Conservation (phyloP, 2,329 filamentous ascomycete genomes). For the Penicillium sp. region DNA sequence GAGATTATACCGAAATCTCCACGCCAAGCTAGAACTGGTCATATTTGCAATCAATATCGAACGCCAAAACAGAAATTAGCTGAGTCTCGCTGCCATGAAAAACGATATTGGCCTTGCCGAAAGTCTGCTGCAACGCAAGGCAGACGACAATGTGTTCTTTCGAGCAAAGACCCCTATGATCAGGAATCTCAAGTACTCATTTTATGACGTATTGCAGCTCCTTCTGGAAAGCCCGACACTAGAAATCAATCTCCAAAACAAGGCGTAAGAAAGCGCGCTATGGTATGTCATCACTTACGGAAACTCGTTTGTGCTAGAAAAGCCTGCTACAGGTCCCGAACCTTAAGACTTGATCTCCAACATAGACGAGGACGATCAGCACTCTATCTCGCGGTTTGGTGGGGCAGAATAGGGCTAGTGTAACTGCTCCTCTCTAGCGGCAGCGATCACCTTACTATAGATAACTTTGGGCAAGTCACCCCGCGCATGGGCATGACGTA, state of each 20-base stretch:
- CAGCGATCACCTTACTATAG: neutral
- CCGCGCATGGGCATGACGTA: neutral
- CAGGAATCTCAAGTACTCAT: slow-evolving; percentile 5
- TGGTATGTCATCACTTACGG: slow-evolving; percentile 1
- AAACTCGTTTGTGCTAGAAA: neutral
- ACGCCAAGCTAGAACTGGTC: neutral
- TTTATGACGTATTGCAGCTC: slow-evolving; percentile 1
- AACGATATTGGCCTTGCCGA: slow-evolving; percentile 1
- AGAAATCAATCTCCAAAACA: slow-evolving; percentile 3
- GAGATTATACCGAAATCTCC: neutral
- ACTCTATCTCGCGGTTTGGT: slow-evolving; percentile 1
- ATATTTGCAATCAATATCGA: slow-evolving; percentile 1
- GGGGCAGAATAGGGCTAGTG: neutral
- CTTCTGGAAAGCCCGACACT: neutral
- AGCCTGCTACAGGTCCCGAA: neutral
- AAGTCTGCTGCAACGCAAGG: neutral
- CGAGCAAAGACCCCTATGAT: slow-evolving; percentile 1
- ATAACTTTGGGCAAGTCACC: slow-evolving; percentile 2
- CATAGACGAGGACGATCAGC: neutral
- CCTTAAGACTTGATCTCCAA: neutral
- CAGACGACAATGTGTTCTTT: slow-evolving; percentile 6
- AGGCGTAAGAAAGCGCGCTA: neutral
- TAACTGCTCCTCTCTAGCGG: neutral
- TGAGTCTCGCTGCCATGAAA: slow-evolving; percentile 1
- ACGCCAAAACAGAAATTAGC: slow-evolving; percentile 5